Evolutionary conservation across 345 rosid species (phyloP).

Genomic region (Raphanus raphanistrum): DNA sequence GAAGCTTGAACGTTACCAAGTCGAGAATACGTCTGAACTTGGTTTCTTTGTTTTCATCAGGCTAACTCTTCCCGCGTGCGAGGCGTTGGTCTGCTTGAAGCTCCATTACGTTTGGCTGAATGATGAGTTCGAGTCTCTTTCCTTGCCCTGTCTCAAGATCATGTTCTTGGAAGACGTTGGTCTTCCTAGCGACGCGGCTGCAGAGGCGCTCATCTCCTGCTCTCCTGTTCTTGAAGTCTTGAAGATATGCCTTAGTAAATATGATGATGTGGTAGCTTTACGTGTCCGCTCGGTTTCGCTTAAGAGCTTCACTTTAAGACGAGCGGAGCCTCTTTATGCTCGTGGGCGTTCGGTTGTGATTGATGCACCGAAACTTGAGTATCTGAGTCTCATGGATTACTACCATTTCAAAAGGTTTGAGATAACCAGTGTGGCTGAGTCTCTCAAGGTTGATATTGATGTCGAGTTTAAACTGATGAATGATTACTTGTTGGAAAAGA

Average conservation of each 20-base stretch:
- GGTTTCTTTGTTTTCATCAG: not conserved
- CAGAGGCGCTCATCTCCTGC: not conserved
- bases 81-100: constrained; percentile 5
- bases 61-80: not conserved
- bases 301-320: constrained; percentile 6
- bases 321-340: not conserved
- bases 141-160: constrained; percentile 9
- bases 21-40: not conserved
- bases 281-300: not conserved
- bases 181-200: not conserved
- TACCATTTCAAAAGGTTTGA: not conserved
- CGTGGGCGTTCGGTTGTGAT: not conserved
- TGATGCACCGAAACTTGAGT: not conserved
- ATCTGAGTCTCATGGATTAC: not conserved
- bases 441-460: not conserved
- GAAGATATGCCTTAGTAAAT: not conserved
- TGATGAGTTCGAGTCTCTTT: not conserved
- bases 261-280: not conserved
- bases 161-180: constrained; percentile 7
- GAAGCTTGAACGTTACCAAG: not conserved
- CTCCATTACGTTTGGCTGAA: not conserved
- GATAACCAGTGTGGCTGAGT: not conserved
- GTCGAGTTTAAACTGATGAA: not conserved
- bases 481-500: not conserved
- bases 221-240: constrained; percentile 17